Evolutionary conservation across 2,329 filamentous ascomycete species (phyloP), one percentile per base, ranked within the genome.

Genomic region (Pyricularia sp.): DNA sequence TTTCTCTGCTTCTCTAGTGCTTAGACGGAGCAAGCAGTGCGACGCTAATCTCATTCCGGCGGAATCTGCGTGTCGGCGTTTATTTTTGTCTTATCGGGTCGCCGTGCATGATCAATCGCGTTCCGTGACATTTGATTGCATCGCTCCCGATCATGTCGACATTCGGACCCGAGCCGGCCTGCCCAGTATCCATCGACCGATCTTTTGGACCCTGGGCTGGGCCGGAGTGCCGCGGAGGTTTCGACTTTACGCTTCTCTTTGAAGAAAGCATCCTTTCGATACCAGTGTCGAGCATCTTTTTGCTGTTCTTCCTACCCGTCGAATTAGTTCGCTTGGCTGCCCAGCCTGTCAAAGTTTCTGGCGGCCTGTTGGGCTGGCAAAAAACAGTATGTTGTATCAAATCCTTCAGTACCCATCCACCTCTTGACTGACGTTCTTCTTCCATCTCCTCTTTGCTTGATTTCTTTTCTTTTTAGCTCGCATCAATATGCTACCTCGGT

Each of bases 111-210:
- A 58, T 20, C 50, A 20, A 23, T 23, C 50, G 50, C 50, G 50
- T n/a, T n/a, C n/a, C n/a, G n/a, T n/a, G n/a, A n/a, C n/a, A n/a
- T n/a, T n/a, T n/a, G n/a, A n/a, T n/a, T n/a, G n/a, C n/a, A n/a
- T n/a, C n/a, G n/a, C n/a, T n/a, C n/a, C 50, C 20, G 50, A 58
- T 23, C 50, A 58, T 58, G 50, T 58, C 50, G n/a, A 23, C 50
- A 23, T 58, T 23, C 50, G 50, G 50, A 4, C 50, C 36, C 50
- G 50, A 23, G 78, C 77, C 71, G 74, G 76, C n/a, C 28, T 67
- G 65, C 42, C 36, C 50, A n/a, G 20, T 55, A 6, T 63, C 42
- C n/a, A 36, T 69, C 11, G 71, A 72, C 42, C 55, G 67, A 58
- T 33, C 66, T 66, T 72, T 72, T 50, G 71, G 71, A 50, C 71